A percentile compares a stretch with the other conserved stretches of the same genome.
These are phyloP conservation scores for Claviceps capensis DNA, from an alignment of 2,329 filamentous ascomycete species.

Conservation along the genomic window DNA sequence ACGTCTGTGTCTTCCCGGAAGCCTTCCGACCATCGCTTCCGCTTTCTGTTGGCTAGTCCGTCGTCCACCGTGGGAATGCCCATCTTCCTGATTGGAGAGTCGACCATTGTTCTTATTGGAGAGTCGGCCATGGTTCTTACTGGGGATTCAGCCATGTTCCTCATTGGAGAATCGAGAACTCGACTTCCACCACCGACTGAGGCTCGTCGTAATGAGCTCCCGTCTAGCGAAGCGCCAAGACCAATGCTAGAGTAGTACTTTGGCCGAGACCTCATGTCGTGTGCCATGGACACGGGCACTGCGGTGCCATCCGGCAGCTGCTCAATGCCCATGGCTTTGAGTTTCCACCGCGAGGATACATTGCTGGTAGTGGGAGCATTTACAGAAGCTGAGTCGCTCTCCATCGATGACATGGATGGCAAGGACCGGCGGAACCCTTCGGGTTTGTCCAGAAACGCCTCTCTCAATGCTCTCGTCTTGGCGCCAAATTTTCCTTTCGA, in stretches of 20 bases:
- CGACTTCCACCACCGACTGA: background rate
- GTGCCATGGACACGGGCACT: conserved; percentile 35
- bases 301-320: conserved; percentile 40
- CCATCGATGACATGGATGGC: conserved; percentile 19
- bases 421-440: conserved; percentile 25
- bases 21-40: conserved; percentile 18
- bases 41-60: conserved; percentile 13
- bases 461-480: conserved; percentile 25
- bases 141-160: no score
- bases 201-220: conserved; percentile 1
- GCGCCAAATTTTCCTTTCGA: conserved; percentile 11
- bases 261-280: conserved; percentile 20
- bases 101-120: background rate
- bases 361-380: conserved; percentile 18
- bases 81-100: conserved; percentile 1
- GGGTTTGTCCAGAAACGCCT: conserved; percentile 17
- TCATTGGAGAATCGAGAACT: background rate
- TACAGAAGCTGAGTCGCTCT: conserved; percentile 13
- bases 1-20: conserved; percentile 14
- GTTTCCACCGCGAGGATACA: conserved; percentile 30
- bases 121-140: no score
- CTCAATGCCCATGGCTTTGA: conserved; percentile 37
- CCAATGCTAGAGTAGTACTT: conserved; percentile 1
- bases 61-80: conserved; percentile 3
- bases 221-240: background rate